Base-by-base conservation (phyloP, 2,329 filamentous ascomycete species). In the Cadophora luteo-olivacea region DNA sequence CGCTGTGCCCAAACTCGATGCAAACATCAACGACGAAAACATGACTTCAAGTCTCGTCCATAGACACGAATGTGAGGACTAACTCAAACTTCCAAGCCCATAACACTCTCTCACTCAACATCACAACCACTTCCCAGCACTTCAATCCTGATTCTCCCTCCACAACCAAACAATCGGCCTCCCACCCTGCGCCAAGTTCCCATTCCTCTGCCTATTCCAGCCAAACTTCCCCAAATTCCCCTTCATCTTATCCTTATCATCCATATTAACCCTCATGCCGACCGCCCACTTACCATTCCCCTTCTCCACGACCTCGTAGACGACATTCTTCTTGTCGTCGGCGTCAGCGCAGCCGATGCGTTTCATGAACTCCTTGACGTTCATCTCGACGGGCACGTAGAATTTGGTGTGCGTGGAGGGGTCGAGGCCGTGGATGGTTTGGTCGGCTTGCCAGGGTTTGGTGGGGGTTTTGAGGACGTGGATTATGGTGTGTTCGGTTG, bases 81-180 rank as follows among this genome's bases (percentile, higher is more conserved):
- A 16, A 45, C 16, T 12, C 38, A 9, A n/a, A 4, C 7, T 12
- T 45, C 41, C 41, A 29, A 29, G 25, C 25, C 16, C 51, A 33
- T 25, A 5, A 58, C 36, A 19, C 54, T 36, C 33, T 36, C 32
- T 58, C 29, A 22, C 4, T 36, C 11, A n/a, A n/a, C n/a, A n/a
- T 29, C 19, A 24, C 55, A 57, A 9, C 22, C 19, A 19, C 6
- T 16, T 38, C 6, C 33, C 19, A 58, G 6, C 3, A 22, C 33
- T 61, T 61, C 41, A 61, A 24, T 48, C 58, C 14, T 41, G 38
- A 32, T 61, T 88, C 22, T 83, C 85, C 65, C 89, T 80, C 82
- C 87, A 90, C 19, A 90, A 70, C 76, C 86, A 89, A n/a, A 89
- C 84, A 3, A 88, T 82, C 0, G 84, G 84, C 77, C 84, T 85